Percentiles rank a stretch among this genome's conserved stretches.
These are phyloP conservation scores for Luvunga scandens DNA, from an alignment of 345 rosid genomes.

Conservation along the genomic window DNA sequence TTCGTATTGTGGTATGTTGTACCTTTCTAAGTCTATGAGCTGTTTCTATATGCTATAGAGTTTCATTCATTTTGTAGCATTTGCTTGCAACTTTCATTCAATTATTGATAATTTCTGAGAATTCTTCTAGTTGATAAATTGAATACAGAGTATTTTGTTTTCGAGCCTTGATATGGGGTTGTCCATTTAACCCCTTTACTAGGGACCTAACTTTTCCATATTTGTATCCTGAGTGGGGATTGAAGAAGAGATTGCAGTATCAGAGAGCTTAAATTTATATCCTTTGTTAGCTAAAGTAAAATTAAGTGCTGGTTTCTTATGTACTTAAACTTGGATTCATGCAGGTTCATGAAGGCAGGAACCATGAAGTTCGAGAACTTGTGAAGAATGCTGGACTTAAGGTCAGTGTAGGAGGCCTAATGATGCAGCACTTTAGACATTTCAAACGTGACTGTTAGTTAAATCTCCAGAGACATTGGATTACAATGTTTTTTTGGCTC, in stretches of 20 bases:
- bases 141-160: not conserved
- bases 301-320: not conserved
- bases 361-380: slow-evolving; percentile 93
- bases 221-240: not conserved
- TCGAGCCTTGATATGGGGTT: not conserved
- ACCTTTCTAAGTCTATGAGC: slow-evolving; percentile 4
- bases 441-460: not conserved
- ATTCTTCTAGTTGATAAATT: not conserved
- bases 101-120: not conserved
- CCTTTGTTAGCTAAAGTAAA: not conserved
- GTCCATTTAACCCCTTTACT: not conserved
- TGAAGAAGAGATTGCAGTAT: not conserved
- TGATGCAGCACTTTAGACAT: slow-evolving; percentile 6
- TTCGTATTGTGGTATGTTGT: slow-evolving; percentile 77
- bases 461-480: not conserved
- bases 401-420: slow-evolving; percentile 49
- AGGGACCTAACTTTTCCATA: not conserved
- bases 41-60: not conserved
- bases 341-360: slow-evolving; percentile 98
- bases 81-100: not conserved
- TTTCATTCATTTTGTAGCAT: not conserved
- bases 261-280: not conserved
- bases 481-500: not conserved
- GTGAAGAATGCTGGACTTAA: slow-evolving; percentile 94
- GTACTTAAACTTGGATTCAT: slow-evolving; percentile 11